Evolutionary conservation across 2,329 filamentous ascomycete genomes (phyloP).

Genomic region (Microcyclospora pomicola): DNA sequence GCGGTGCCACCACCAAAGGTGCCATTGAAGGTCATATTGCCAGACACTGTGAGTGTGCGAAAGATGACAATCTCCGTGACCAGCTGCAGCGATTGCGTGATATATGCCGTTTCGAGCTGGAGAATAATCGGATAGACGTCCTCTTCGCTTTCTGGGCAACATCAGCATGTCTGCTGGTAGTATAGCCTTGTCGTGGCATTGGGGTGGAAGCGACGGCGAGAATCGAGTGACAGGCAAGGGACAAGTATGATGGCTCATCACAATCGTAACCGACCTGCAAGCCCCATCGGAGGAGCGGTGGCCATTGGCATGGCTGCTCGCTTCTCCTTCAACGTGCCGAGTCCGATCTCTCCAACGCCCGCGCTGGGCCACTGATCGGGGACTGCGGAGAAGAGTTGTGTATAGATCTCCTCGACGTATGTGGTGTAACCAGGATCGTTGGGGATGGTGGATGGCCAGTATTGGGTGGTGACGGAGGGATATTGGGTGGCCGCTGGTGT

Average conservation of each 20-base stretch:
- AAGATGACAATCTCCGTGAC: slow-evolving; percentile 10
- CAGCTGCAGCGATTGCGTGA: slow-evolving; percentile 11
- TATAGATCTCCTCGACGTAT: slow-evolving; percentile 16
- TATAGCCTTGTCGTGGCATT: slow-evolving; percentile 8
- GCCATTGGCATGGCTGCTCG: neutral
- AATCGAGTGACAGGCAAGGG: neutral
- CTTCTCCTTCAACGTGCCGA: slow-evolving; percentile 13
- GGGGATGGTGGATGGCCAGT: slow-evolving; percentile 7
- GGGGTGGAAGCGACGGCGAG: neutral
- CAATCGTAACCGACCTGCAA: slow-evolving; percentile 12
- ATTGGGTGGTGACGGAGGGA: slow-evolving; percentile 14
- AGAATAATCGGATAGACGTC: slow-evolving; percentile 9
- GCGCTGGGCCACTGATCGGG: slow-evolving; percentile 17
- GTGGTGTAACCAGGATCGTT: slow-evolving; percentile 6
- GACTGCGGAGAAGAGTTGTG: slow-evolving; percentile 18
- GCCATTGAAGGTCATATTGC: slow-evolving; percentile 2
- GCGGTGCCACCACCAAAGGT: slow-evolving; percentile 1
- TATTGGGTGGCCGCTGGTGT: slow-evolving; percentile 7
- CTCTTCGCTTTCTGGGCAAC: neutral
- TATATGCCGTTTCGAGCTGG: slow-evolving; percentile 8
- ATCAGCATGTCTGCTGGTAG: neutral
- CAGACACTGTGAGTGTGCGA: slow-evolving; percentile 1
- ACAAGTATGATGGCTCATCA: slow-evolving; percentile 3
- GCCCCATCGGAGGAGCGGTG: slow-evolving; percentile 7
- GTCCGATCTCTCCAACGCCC: slow-evolving; percentile 14